These are phyloP conservation scores for Neurospora discreta DNA, from an alignment of 495 filamentous ascomycete genomes.

Conservation along the genomic window DNA sequence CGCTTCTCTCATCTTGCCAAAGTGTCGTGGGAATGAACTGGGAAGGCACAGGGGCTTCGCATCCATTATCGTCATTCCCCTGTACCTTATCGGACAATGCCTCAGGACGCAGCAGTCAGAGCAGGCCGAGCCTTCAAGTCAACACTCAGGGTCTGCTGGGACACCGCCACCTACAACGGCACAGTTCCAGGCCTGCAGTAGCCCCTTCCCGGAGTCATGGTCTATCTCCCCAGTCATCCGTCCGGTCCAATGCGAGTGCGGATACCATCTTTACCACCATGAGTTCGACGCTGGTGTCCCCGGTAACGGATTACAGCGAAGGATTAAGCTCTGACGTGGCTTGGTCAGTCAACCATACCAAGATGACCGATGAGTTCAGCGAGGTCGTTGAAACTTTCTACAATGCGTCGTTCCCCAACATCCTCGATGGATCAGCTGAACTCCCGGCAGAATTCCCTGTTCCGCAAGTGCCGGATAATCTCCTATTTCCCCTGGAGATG, in stretches of 20 bases:
- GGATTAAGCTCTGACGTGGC: neutral
- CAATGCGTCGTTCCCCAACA: neutral
- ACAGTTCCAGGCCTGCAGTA: constrained; percentile 6
- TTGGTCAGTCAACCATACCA: neutral
- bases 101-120: neutral
- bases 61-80: neutral
- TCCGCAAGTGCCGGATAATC: constrained; percentile 12
- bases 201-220: constrained; percentile 17
- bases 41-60: neutral
- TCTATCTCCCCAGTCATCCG: constrained; percentile 29
- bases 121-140: constrained; percentile 18
- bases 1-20: neutral
- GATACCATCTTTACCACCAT: constrained; percentile 17
- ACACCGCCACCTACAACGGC: constrained; percentile 13
- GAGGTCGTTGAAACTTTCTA: neutral
- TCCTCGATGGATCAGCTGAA: constrained; percentile 12
- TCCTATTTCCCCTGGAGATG: constrained; percentile 19
- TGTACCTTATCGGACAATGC: constrained; percentile 1
- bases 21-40: neutral
- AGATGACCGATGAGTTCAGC: neutral
- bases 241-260: constrained; percentile 26
- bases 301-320: constrained; percentile 24
- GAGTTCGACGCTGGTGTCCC: constrained; percentile 13
- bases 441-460: constrained; percentile 23
- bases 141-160: constrained; percentile 18